phyloP scores from a whole-genome alignment of 2,329 filamentous ascomycete species.

The Trichoderma arundinaceum region DNA sequence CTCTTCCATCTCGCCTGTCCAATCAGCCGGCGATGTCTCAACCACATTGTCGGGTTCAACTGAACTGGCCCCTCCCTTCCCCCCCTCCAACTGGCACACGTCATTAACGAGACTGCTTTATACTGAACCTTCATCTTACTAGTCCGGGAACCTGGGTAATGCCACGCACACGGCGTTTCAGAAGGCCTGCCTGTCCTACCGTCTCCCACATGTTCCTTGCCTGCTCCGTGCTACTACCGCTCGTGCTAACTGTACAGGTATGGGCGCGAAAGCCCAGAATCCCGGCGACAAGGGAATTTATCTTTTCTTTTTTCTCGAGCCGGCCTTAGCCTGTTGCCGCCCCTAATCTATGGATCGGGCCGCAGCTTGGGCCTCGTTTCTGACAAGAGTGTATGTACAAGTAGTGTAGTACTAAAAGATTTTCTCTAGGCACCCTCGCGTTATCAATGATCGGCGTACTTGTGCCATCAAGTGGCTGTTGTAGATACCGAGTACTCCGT shows the following conservation, averaged over 20 bases:
- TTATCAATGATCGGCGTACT: not conserved
- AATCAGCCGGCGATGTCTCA: conserved; percentile 24
- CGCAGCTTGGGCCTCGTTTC: conserved; percentile 2
- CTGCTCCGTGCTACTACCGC: not conserved
- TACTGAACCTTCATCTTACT: not conserved
- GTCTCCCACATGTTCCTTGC: not conserved
- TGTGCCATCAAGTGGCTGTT: too few relatives aligned
- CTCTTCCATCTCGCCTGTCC: conserved; percentile 20
- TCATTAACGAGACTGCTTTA: conserved; percentile 6
- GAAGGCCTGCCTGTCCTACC: too few relatives aligned
- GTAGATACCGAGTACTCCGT: not conserved
- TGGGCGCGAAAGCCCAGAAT: not conserved
- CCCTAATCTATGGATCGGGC: conserved; percentile 26
- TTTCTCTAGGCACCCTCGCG: not conserved
- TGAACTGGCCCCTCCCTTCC: conserved; percentile 4
- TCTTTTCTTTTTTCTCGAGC: not conserved
- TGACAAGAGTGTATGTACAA: conserved; percentile 1
- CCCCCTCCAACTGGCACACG: conserved; percentile 19
- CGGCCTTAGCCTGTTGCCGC: conserved; percentile 23
- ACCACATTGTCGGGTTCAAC: conserved; percentile 30
- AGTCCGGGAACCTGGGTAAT: conserved; percentile 1
- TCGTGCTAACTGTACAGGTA: conserved; percentile 2
- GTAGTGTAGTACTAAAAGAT: too few relatives aligned
- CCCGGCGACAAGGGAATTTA: conserved; percentile 3
- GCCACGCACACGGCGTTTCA: conserved; percentile 3